These are phyloP conservation scores for Chrysosporium queenslandicum DNA, from an alignment of 2,329 filamentous ascomycete species.

Conservation along the genomic window DNA sequence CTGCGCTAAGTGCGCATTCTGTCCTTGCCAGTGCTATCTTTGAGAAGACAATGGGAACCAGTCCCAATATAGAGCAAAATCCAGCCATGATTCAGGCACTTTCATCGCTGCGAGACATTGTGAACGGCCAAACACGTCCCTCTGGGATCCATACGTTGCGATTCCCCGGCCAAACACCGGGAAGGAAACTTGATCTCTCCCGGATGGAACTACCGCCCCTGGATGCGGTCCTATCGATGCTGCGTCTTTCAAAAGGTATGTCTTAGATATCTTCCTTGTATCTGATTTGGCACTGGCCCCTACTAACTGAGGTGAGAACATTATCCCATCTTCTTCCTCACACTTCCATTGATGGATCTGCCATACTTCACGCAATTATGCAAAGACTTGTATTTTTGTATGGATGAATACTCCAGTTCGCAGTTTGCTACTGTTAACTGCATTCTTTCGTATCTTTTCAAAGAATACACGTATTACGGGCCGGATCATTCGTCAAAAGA, in stretches of 20 bases:
- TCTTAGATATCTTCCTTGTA: neutral
- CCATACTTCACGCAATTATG: constrained; percentile 32
- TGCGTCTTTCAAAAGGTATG: constrained; percentile 30
- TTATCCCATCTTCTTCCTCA: constrained; percentile 17
- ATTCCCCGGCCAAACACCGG: constrained; percentile 22
- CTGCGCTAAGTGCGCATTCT: constrained; percentile 41
- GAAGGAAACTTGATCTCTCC: constrained; percentile 24
- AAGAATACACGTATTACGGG: constrained; percentile 23
- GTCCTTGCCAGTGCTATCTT: constrained; percentile 38
- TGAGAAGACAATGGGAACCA: constrained; percentile 33
- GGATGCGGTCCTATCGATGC: constrained; percentile 25
- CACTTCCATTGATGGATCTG: constrained; percentile 21
- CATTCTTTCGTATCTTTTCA: constrained; percentile 32
- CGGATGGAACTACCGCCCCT: constrained; percentile 31
- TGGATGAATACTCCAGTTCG: constrained; percentile 33
- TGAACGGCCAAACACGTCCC: constrained; percentile 29
- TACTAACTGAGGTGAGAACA: constrained; percentile 10
- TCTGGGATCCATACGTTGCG: constrained; percentile 22
- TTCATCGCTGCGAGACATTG: constrained; percentile 31
- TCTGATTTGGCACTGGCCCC: neutral
- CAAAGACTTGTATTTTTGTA: constrained; percentile 36
- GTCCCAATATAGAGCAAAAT: constrained; percentile 28
- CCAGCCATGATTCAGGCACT: constrained; percentile 33
- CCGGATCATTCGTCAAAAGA: constrained; percentile 19
- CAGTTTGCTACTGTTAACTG: constrained; percentile 34